A percentile compares a stretch with the other conserved stretches of the same genome.
Evolutionary conservation across 208 protist species (phyloP).

Genomic region (Acanthamoeba royreba): DNA sequence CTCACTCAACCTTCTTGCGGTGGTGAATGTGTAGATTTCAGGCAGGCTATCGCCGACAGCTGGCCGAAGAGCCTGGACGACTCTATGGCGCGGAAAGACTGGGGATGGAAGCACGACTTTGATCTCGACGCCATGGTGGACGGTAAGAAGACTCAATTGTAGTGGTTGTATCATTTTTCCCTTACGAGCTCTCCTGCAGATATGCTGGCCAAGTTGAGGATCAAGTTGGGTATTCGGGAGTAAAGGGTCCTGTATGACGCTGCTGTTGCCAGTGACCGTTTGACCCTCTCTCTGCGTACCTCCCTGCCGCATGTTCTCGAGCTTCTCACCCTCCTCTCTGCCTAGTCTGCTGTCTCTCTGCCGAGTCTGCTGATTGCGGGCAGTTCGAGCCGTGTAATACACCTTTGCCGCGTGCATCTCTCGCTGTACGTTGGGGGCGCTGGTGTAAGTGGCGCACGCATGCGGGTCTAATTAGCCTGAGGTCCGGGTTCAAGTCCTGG

Average conservation of each 20-base stretch:
- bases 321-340: neutral
- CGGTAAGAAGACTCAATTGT: too few relatives aligned
- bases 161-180: neutral
- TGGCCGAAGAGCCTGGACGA: constrained; percentile 87
- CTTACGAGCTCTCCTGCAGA: neutral
- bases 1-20: neutral
- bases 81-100: constrained; percentile 55
- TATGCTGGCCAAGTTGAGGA: constrained; percentile 28
- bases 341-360: neutral
- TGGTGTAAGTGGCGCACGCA: too few relatives aligned
- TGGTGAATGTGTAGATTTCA: constrained; percentile 76
- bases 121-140: constrained; percentile 63
- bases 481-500: too few relatives aligned
- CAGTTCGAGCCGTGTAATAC: too few relatives aligned
- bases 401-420: too few relatives aligned
- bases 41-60: constrained; percentile 82
- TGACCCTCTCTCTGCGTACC: too few relatives aligned
- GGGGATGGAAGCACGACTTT: constrained; percentile 68
- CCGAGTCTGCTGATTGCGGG: neutral
- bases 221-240: neutral
- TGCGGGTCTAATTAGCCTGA: too few relatives aligned
- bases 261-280: neutral
- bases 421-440: too few relatives aligned
- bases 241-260: neutral
- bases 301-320: too few relatives aligned